Base-by-base conservation (phyloP, 2,329 filamentous ascomycete species). In the Colletotrichum sidae region DNA sequence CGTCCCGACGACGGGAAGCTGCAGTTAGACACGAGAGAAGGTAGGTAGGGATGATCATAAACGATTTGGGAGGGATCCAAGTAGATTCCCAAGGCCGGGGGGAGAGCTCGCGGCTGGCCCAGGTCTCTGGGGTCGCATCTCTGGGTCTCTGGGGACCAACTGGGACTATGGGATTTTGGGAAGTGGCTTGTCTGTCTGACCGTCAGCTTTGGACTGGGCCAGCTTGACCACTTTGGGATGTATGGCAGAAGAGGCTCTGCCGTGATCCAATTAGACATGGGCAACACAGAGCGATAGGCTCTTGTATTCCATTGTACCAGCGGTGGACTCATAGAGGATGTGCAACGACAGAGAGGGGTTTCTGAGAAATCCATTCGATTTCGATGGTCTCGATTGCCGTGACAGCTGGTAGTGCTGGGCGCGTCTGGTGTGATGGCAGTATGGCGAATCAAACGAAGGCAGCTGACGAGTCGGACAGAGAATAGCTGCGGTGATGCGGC, bases 141-240 rank as follows among this genome's bases (percentile, higher is more conserved):
- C 50, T 64, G 60, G 60, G 60, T 41, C 44, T 25, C 45, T 67
- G 54, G 64, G 60, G 55, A 9, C 15, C 25, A 25, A 1, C 11
- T 25, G 44, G 44, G 54, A 46, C 39, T 25, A 59, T 67, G 54
- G 64, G 60, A 65, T 63, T 66, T 15, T 57, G 52, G 8, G 45
- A 66, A 60, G 52, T 54, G 58, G 58, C 52, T 63, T 55, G 37
- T 62, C 41, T 50, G 58, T 66, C 63, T 56, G 58, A 57, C 58
- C 38, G 58, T 66, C 62, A 65, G 52, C 62, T 46, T 45, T 47
- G 45, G 55, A 33, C 10, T 41, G 7, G 52, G 11, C 25, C 34
- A 37, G 38, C 42, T 61, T 57, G 38, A 25, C 58, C 41, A 39
- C 34, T 12, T 49, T 35, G 33, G 58, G 42, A 44, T 11, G 25